Base-by-base conservation (phyloP, 106 monocot species). In the Acanthochlamys bracteata region DNA sequence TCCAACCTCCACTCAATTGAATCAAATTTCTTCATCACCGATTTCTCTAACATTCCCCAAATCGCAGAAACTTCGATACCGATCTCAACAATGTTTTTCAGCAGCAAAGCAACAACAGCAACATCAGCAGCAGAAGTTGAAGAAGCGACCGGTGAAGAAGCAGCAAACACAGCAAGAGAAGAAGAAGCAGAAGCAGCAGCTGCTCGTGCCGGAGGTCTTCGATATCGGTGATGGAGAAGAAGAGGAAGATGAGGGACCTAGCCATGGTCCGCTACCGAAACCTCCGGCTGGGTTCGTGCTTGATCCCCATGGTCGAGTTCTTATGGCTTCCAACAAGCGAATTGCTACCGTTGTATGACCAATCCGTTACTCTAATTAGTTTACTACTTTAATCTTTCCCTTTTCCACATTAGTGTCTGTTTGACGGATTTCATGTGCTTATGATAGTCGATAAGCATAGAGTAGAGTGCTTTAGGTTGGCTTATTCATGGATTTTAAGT, bases 261-360 rank as follows among this genome's bases (percentile, higher is more conserved):
- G 9, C 23, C 59, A 69, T 0, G 82, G 81, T 17, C 79, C 94
- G 19, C 75, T 94, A 24, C 94, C 94, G 4, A 89, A 90, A 42
- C 86, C 90, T 7, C 94, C 94, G 0, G 86, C 90, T 2, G 94
- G 94, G 4, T 94, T 94, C 71, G 72, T 94, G 49, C 69, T 94
- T 17, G 94, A 94, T 53, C 53, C 69, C 0, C 65, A 86, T 16
- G 94, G 94, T 20, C 76, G 67, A 60, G 84, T 86, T 26, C 67
- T 94, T 27, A 20, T 77, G 77, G 89, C 72, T 9, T 86, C 94
- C 42, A 66, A 67, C 62, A 89, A 82, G 45, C 73, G 94, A 24
- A 76, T 89, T 17, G 74, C 78, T 39, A 89, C 93, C 6, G 81
- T 93, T 60, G 89, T 93, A 49, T 78, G 84, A n/a, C n/a, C n/a